Evolutionary conservation across 2,329 filamentous ascomycete species (phyloP).

Genomic region (Sporothrix pallida): DNA sequence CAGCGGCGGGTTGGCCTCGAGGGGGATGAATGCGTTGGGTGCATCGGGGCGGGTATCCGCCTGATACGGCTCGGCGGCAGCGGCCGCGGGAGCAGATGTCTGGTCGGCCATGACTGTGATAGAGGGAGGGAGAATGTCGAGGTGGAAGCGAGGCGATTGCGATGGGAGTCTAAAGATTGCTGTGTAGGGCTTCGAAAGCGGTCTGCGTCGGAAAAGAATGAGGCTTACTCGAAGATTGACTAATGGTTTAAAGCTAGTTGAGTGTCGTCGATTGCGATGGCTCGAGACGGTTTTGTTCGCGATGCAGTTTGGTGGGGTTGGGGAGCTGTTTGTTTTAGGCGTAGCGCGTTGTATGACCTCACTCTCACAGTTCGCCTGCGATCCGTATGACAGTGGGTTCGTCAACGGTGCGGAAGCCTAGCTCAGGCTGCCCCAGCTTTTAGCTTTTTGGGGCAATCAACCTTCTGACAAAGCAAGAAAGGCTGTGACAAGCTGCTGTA

Average conservation of each 20-base stretch:
- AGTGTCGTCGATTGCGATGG: background rate
- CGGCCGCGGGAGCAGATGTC: slow-evolving; percentile 1
- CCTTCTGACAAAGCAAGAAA: background rate
- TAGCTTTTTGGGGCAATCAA: background rate
- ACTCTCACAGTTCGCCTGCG: background rate
- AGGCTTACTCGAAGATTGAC: no score
- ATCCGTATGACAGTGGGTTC: background rate
- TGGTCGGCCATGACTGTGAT: slow-evolving; percentile 20
- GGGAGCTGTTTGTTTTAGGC: slow-evolving; percentile 22
- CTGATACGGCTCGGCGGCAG: slow-evolving; percentile 21
- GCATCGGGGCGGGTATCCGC: slow-evolving; percentile 22
- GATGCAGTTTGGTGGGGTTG: background rate
- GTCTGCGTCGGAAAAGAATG: no score
- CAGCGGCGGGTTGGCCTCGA: slow-evolving; percentile 81
- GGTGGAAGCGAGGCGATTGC: background rate
- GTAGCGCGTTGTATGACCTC: slow-evolving; percentile 27
- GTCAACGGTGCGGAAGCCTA: slow-evolving; percentile 23
- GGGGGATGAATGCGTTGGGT: slow-evolving; percentile 58
- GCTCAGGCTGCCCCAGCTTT: slow-evolving; percentile 15
- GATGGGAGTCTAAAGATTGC: background rate
- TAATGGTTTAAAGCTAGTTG: no score
- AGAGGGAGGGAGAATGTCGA: background rate
- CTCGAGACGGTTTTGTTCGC: background rate
- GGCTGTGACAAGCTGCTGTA: background rate
- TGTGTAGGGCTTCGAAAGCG: no score